Base-by-base conservation (phyloP, 306 rosid species). In the Fagus crenata region DNA sequence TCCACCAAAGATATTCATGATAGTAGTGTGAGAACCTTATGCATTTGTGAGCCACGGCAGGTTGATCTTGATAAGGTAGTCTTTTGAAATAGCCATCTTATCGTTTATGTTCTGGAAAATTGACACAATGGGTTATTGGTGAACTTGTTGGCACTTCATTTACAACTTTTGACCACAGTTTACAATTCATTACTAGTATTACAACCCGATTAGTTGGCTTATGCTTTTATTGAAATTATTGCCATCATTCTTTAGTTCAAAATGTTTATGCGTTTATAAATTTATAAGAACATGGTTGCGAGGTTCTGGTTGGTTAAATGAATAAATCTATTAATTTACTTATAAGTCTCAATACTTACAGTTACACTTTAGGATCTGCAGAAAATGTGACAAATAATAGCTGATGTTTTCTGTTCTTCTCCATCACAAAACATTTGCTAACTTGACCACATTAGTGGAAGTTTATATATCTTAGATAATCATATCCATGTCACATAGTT, bases 1-100 rank as follows among this genome's bases (percentile, higher is more conserved):
- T 85, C 96, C 11, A 86, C 92, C 36, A 70, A n/a, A 42, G 85
- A 81, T 83, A 86, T 92, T 78, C 98, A 92, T 83, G 90, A 88
- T 78, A 87, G 89, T 70, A 91, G 96, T 33, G 90, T 95, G 61
- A 83, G 97, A 85, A 95, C 98, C 55, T 75, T 95, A 49, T 95
- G 97, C 89, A 88, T 95, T 78, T 75, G 71, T 69, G 86, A 90
- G 77, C 69, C 71, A n/a, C 78, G 67, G 51, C 75, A 78, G 58
- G 77, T 95, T 80, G 88, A 95, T 82, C 77, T 95, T 81, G 97
- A 92, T 51, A 92, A 92, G 98, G 97, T 92, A 86, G 72, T 56
- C 12, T 67, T 79, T 65, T 56, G 35, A 58, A 63, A 37, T 58
- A 65, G 18, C 42, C n/a, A 35, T 13, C 17, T 49, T 22, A 8